Conservation (phyloP, 2,329 filamentous ascomycete species). For the Pseudogymnoascus sp. region DNA sequence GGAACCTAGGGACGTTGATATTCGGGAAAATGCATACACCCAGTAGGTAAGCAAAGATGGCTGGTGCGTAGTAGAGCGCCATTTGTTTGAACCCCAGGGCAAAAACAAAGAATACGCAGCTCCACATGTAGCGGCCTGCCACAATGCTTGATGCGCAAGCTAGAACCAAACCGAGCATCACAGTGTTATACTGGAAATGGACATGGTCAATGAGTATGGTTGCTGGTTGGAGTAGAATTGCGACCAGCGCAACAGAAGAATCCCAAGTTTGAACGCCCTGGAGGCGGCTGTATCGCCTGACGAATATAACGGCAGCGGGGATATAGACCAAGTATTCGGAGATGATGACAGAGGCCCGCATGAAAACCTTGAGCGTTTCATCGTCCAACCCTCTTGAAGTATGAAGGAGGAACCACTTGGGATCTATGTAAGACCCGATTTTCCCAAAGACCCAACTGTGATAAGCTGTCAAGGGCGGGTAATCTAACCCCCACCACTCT, state of each 20-base stretch:
- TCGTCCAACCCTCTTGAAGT: constrained; percentile 77
- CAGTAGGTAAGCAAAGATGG: constrained; percentile 84
- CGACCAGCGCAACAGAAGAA: constrained; percentile 74
- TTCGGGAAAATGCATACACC: constrained; percentile 76
- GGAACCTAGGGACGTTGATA: constrained; percentile 58
- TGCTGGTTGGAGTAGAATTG: constrained; percentile 84
- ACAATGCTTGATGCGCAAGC: constrained; percentile 84
- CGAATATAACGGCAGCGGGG: constrained; percentile 77
- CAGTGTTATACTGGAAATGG: constrained; percentile 96
- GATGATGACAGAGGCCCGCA: constrained; percentile 84
- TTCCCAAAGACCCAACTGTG: constrained; percentile 94
- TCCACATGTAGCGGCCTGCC: constrained; percentile 77
- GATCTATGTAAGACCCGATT: constrained; percentile 71
- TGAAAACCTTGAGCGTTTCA: constrained; percentile 78
- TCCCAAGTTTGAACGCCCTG: constrained; percentile 76
- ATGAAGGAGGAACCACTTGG: constrained; percentile 80
- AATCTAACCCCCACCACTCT: constrained; percentile 96
- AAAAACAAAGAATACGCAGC: constrained; percentile 85
- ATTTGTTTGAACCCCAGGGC: constrained; percentile 99
- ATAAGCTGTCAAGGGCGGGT: constrained; percentile 94
- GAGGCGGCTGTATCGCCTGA: constrained; percentile 69
- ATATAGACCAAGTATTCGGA: constrained; percentile 89
- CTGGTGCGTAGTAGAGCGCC: constrained; percentile 94
- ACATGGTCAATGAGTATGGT: constrained; percentile 91
- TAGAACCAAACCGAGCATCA: constrained; percentile 89